Evolutionary conservation across 176 grass and related monocot species (phyloP).

Genomic region (Phyllostachys edulis): DNA sequence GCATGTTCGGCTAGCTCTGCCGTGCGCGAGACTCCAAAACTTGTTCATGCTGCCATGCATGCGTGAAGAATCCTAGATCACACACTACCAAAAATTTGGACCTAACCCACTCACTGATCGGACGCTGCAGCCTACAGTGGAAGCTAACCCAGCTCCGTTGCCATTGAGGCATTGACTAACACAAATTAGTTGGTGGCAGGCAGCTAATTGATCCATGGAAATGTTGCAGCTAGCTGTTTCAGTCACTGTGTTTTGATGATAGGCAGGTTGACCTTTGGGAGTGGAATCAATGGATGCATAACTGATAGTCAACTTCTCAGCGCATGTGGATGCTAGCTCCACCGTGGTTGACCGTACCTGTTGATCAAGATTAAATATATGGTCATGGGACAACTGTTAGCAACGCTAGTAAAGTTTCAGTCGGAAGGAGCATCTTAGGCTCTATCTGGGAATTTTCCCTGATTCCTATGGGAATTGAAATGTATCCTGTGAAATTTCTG

Average conservation of each 20-base stretch:
- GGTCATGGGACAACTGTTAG: neutral
- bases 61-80: neutral
- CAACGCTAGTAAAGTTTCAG: too few relatives aligned
- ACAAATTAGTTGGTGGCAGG: neutral
- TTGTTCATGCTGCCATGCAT: neutral
- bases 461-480: too few relatives aligned
- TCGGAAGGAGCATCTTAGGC: too few relatives aligned
- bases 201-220: neutral
- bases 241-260: conserved; percentile 27
- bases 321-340: neutral
- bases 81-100: neutral
- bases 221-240: conserved; percentile 11
- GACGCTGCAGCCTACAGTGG: neutral
- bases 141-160: neutral
- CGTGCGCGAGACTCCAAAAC: neutral
- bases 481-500: too few relatives aligned
- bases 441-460: too few relatives aligned
- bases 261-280: conserved; percentile 33
- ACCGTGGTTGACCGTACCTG: neutral
- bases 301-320: neutral
- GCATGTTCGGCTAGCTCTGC: neutral
- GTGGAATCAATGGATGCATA: neutral
- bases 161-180: conserved; percentile 7
- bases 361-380: neutral
- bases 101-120: conserved; percentile 18